Conservation (phyloP, 1,284 basidiomycete genomes). For the Malassezia japonica region DNA sequence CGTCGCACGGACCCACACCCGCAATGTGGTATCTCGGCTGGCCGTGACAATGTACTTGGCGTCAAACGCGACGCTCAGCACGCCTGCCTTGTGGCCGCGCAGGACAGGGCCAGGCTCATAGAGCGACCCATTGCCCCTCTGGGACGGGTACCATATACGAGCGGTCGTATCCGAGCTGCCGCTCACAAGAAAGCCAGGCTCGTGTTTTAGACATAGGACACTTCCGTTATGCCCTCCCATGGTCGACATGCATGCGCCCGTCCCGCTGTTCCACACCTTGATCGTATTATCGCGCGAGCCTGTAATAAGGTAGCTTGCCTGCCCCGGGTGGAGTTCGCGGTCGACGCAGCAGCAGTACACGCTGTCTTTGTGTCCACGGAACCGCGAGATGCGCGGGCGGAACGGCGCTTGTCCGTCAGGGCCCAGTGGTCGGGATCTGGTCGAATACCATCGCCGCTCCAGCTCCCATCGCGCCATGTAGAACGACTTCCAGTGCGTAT, state of each 20-base stretch:
- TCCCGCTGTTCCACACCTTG: conserved; percentile 9
- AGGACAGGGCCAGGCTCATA: background rate
- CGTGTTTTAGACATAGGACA: conserved; percentile 4
- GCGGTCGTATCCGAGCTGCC: conserved; percentile 15
- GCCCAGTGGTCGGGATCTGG: background rate
- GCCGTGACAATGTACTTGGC: conserved; percentile 8
- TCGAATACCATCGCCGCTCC: conserved; percentile 8
- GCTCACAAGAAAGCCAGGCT: conserved; percentile 1
- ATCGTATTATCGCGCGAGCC: conserved; percentile 14
- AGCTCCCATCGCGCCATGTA: conserved; percentile 9
- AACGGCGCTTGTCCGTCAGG: background rate
- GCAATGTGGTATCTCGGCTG: conserved; percentile 13
- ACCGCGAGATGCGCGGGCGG: background rate
- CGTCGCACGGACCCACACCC: conserved; percentile 7
- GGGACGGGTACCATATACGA: conserved; percentile 1
- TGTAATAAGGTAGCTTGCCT: conserved; percentile 1
- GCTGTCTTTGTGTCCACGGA: conserved; percentile 9
- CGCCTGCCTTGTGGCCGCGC: conserved; percentile 5
- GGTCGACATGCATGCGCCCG: conserved; percentile 1
- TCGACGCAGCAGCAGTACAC: conserved; percentile 10
- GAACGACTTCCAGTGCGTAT: conserved; percentile 1
- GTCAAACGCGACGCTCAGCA: conserved; percentile 3
- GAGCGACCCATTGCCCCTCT: background rate
- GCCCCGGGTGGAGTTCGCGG: background rate
- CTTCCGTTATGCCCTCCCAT: conserved; percentile 7